A percentile compares a stretch with the other conserved stretches of the same genome.
Evolutionary conservation across 2,329 filamentous ascomycete genomes (phyloP).

Genomic region (Rhinocladiella mackenziei): DNA sequence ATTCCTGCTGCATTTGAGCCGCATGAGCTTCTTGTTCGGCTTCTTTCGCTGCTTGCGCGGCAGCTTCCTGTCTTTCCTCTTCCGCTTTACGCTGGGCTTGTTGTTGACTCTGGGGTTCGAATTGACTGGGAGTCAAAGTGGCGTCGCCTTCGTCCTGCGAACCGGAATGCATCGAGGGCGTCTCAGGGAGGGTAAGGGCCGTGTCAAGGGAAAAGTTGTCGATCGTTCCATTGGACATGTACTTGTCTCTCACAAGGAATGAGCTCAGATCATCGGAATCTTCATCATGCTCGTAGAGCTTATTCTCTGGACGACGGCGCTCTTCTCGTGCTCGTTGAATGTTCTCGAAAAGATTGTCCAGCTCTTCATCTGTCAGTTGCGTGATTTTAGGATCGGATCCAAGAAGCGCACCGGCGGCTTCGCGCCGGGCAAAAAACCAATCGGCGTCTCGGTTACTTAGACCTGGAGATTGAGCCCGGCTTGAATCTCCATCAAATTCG

Average conservation of each 20-base stretch:
- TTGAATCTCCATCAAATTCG: conserved; percentile 67
- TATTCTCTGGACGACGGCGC: conserved; percentile 60
- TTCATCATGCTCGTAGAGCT: conserved; percentile 61
- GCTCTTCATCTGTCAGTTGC: conserved; percentile 84
- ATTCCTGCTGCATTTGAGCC: conserved; percentile 71
- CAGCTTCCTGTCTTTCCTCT: conserved; percentile 71
- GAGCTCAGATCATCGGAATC: conserved; percentile 86
- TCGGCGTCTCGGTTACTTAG: conserved; percentile 73
- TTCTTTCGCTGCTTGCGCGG: conserved; percentile 62
- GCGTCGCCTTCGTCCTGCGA: conserved; percentile 33
- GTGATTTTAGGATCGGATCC: conserved; percentile 89
- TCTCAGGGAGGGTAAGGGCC: conserved; percentile 87
- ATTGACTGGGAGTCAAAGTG: conserved; percentile 69
- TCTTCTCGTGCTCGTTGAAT: conserved; percentile 84
- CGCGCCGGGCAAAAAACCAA: conserved; percentile 88
- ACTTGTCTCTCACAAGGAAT: conserved; percentile 86
- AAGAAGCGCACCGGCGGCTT: conserved; percentile 86
- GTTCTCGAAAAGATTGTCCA: conserved; percentile 90
- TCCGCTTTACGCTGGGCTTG: conserved; percentile 75
- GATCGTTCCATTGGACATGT: conserved; percentile 87
- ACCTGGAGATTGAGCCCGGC: conserved; percentile 74
- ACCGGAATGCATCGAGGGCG: conserved; percentile 68
- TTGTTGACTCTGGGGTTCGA: conserved; percentile 78
- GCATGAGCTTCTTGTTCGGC: conserved; percentile 78
- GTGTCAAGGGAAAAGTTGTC: conserved; percentile 97